Evolutionary conservation across 441 rosid species (phyloP).

Genomic region (Raphanus hybrid): DNA sequence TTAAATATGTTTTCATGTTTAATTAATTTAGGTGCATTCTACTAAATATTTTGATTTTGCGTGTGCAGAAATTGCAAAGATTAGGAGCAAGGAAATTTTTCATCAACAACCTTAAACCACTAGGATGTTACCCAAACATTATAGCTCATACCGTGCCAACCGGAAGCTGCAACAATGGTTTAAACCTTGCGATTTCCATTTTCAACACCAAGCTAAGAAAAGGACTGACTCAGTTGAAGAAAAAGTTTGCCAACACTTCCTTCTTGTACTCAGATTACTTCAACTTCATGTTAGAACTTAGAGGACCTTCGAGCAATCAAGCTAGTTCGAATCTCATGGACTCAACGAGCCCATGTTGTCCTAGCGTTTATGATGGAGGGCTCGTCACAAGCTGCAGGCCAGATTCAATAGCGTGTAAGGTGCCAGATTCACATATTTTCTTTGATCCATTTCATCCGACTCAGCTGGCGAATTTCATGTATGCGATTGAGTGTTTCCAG

Average conservation of each 20-base stretch:
- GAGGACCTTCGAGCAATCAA: not conserved
- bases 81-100: constrained; percentile 5
- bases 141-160: not conserved
- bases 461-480: constrained; percentile 9
- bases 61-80: not conserved
- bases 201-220: constrained; percentile 2
- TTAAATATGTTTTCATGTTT: too few species aligned
- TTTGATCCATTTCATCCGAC: constrained; percentile 13
- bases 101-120: constrained; percentile 3
- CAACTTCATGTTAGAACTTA: constrained; percentile 1
- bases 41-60: not conserved
- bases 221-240: not conserved
- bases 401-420: not conserved
- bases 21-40: not conserved
- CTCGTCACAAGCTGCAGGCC: not conserved
- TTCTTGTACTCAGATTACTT: constrained; percentile 15
- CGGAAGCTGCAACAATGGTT: not conserved
- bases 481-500: not conserved
- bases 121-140: constrained; percentile 12
- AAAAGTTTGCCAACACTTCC: not conserved
- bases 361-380: not conserved
- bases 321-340: not conserved
- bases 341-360: constrained; percentile 17
- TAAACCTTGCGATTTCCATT: not conserved
- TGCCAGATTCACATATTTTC: not conserved